Base-by-base conservation (phyloP, 164 flowering plant genomes). In the Sedum album region DNA sequence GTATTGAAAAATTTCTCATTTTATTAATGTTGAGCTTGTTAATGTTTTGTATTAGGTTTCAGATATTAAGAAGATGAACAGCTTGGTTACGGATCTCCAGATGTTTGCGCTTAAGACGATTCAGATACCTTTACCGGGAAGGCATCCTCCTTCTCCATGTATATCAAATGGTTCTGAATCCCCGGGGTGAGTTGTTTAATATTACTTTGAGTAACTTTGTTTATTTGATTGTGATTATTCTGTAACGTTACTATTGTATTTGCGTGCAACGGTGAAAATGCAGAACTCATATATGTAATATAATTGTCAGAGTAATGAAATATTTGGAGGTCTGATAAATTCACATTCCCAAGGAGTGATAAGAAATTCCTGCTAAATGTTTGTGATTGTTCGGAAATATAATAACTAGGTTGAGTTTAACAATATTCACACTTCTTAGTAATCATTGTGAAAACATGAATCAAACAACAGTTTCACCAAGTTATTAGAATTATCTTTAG, bases 61-160 rank as follows among this genome's bases (percentile, higher is more conserved):
- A 5, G 98, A 93, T 69, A 80, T 93, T 42, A 93, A 87, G 76
- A 86, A 82, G 78, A 71, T 90, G 81, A 93, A 93, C 80, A 87
- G 91, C 6, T 78, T 93, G 77, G 86, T 81, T 20, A 82, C 96
- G 5, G 98, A 93, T 82, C 90, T 84, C 75, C 98, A 93, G 75
- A 93, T 93, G 98, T 93, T 88, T 85, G 98, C 93, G 69, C 82
- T 83, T 68, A 86, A 88, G 82, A 73, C 91, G 10, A 75, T 93
- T 66, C 83, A 75, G 46, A 87, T 93, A 75, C 98, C 98, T 6
- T 73, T 82, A 11, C 91, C 91, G 4, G 93, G 96, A 71, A 82
- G 95, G 71, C 98, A 93, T 62, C 96, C 93, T 0, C 96, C 96
- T 18, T 92, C 97, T 44, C 81, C 86, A 6, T 62, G 70, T 71